Base-by-base conservation (phyloP, 2,329 filamentous ascomycete genomes). In the Neofusicoccum umdonicola region DNA sequence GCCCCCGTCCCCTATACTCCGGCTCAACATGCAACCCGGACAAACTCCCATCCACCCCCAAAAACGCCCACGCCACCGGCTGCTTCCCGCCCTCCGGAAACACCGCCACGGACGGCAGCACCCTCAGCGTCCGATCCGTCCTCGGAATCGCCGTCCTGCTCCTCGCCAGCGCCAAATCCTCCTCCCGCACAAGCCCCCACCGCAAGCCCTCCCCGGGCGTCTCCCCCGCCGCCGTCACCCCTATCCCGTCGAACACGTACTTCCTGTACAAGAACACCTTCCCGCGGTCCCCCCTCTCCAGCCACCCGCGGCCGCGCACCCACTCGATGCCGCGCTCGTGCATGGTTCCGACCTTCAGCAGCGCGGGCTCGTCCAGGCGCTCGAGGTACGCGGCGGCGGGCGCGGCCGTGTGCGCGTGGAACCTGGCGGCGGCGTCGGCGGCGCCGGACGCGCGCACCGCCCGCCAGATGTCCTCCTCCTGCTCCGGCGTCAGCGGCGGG, bases 51-150 rank as follows among this genome's bases (percentile, higher is more conserved):
- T 90, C 88, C 2, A 84, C 77, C 0, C 86, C 87, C 76, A 80
- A 69, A 62, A 91, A 90, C 0, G 83, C 84, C 89, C 89, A 92
- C 0, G 88, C 86, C 4, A 91, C 76, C 0, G 84, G 77, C 82
- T 27, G 61, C 13, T 35, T 9, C n/a, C 17, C 9, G 12, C 1
- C 9, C 79, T 74, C 41, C 41, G 5, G 17, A 64, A 72, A 81
- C 74, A 71, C 77, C 80, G 71, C 73, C n/a, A 76, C 69, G 27
- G 71, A 76, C 7, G 78, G 77, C 57, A 82, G 62, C 35, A 74
- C 72, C 45, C 77, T 68, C 61, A 83, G 66, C 11, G 81, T 82
- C 12, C 71, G 69, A 76, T 85, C 82, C 34, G 81, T 80, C 37
- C 88, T 80, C 1, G 83, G 84, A 39, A 91, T 86, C 19, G 68